Evolutionary conservation across 2,329 filamentous ascomycete genomes (phyloP), one percentile per base, ranked within the genome.

Genomic region (Phaeosphaeriaceae sp.): DNA sequence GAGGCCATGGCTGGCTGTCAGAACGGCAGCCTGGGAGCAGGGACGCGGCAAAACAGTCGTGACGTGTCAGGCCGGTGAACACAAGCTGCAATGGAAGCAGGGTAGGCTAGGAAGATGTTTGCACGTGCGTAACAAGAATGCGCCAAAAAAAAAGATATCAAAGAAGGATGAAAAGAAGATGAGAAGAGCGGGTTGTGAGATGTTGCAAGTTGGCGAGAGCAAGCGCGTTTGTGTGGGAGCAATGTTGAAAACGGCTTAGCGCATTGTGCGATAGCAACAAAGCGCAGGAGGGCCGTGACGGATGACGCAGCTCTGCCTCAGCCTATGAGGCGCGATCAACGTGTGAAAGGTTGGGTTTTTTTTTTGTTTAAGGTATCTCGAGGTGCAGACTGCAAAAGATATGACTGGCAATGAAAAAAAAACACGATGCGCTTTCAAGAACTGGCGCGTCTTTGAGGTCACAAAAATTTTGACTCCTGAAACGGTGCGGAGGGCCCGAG

Each of bases 401-500:
- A n/a, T n/a, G n/a, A n/a, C 26, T 40, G 16, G 17, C 15, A 30
- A 34, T 46, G 17, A 28, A 34, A 35, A 35, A 20, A 15, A 35
- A 36, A 35, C 21, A 15, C 11, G 15, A 38, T 13, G 42, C 42
- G 42, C 34, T n/a, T 42, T 44, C 40, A 32, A 54, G 55, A 49
- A 52, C 52, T 46, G 54, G 50, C 54, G 56, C 55, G 54, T 54
- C 58, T 58, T 56, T 26, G 57, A 56, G 56, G 52, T 54, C 54
- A 51, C 50, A 54, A 57, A 67, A 67, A n/a, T n/a, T 66, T 63
- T 68, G 62, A 52, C 50, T 61, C 60, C 64, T 66, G 66, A 67
- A 62, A 66, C 63, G 34, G 34, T 45, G 42, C 40, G 58, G 38
- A 42, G 34, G 48, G 58, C 54, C 52, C 58, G 61, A 46, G 55